Evolutionary conservation across 305 asterid species (phyloP).

Genomic region (Fraxinus albicans): DNA sequence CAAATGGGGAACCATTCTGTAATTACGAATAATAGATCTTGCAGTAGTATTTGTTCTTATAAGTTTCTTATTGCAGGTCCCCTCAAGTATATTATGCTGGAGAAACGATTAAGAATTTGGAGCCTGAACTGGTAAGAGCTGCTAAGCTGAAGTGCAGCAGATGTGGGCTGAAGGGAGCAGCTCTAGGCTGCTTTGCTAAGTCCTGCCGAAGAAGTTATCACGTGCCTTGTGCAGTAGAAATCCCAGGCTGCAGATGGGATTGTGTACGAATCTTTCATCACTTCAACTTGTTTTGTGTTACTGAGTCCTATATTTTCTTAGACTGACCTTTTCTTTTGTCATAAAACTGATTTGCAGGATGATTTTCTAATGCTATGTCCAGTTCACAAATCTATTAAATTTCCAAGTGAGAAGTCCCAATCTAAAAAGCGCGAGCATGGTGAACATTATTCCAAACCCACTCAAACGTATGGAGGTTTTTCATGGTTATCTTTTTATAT

Average conservation of each 20-base stretch:
- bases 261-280: conserved; percentile 47
- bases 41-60: background rate
- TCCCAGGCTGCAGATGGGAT: conserved; percentile 83
- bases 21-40: background rate
- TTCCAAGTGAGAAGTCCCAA: conserved; percentile 70
- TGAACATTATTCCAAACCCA: conserved; percentile 32
- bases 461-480: conserved; percentile 42
- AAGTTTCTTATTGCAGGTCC: conserved; percentile 51
- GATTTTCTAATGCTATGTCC: conserved; percentile 81
- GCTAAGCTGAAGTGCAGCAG: conserved; percentile 85
- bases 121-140: conserved; percentile 77
- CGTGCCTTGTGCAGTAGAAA: conserved; percentile 72
- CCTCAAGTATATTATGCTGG: conserved; percentile 77
- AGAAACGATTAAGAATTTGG: conserved; percentile 68
- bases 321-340: conserved; percentile 5
- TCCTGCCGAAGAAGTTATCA: conserved; percentile 89
- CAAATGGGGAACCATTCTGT: background rate
- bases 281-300: background rate
- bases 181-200: conserved; percentile 83
- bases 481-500: conserved; percentile 7
- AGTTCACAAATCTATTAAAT: conserved; percentile 55
- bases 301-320: conserved; percentile 1
- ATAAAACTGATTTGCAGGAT: conserved; percentile 45
- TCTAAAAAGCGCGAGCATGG: conserved; percentile 35
- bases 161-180: conserved; percentile 95